Evolutionary conservation across 768 basidiomycete genomes (phyloP).

Genomic region (Grammothele lineata): DNA sequence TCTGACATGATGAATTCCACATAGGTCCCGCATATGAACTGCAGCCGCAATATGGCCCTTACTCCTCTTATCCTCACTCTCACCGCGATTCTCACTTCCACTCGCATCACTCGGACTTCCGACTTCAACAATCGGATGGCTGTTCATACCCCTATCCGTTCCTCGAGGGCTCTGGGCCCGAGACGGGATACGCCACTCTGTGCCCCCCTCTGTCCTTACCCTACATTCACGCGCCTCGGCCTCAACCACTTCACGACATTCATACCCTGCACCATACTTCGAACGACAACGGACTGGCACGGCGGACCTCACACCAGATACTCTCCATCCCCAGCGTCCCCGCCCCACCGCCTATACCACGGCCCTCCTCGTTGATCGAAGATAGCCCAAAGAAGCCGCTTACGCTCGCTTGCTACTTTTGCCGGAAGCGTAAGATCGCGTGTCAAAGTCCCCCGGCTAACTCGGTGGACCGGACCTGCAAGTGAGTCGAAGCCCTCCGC

Average conservation of each 20-base stretch:
- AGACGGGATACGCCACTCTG: slow-evolving; percentile 4
- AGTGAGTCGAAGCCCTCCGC: slow-evolving; percentile 21
- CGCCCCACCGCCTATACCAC: slow-evolving; percentile 10
- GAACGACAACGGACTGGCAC: slow-evolving; percentile 1
- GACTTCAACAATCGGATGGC: slow-evolving; percentile 1
- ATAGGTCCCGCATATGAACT: too few relatives aligned
- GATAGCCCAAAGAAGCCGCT: slow-evolving; percentile 33
- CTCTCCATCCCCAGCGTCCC: slow-evolving; percentile 15
- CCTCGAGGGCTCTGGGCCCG: slow-evolving; percentile 3
- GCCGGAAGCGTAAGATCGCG: slow-evolving; percentile 37
- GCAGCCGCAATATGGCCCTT: too few relatives aligned
- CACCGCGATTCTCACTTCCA: too few relatives aligned
- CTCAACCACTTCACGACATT: slow-evolving; percentile 8
- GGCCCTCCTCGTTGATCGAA: slow-evolving; percentile 20
- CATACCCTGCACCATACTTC: slow-evolving; percentile 6
- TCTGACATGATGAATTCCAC: too few relatives aligned
- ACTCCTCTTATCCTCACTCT: too few relatives aligned
- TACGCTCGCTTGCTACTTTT: slow-evolving; percentile 37
- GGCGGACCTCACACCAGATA: slow-evolving; percentile 6
- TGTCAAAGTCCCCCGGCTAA: slow-evolving; percentile 30
- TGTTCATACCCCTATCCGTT: slow-evolving; percentile 12
- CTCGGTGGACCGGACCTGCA: slow-evolving; percentile 30
- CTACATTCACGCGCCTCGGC: slow-evolving; percentile 16
- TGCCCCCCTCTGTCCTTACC: background rate
- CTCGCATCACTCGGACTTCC: too few relatives aligned